A percentile compares a stretch with the other conserved stretches of the same genome.
Conservation (phyloP, 2,329 filamentous ascomycete species). For the Pestalotiopsis sp. region DNA sequence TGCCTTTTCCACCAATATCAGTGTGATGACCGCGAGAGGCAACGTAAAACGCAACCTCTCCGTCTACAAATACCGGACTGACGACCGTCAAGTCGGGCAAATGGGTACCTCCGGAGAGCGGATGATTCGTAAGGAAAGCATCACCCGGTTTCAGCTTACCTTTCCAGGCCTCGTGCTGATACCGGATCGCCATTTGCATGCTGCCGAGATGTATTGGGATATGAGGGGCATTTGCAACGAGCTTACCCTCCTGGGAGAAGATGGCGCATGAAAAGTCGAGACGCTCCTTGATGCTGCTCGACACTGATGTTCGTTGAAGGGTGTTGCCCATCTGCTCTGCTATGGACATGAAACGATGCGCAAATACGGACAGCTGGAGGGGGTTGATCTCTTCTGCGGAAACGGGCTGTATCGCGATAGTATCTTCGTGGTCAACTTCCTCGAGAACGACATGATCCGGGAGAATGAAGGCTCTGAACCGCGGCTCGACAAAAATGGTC, state of each 20-base stretch:
- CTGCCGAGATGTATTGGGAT: slow-evolving; percentile 73
- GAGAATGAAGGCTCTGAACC: slow-evolving; percentile 29
- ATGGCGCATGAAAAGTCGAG: slow-evolving; percentile 80
- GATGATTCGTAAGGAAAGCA: slow-evolving; percentile 70
- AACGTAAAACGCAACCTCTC: slow-evolving; percentile 18
- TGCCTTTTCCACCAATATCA: slow-evolving; percentile 45
- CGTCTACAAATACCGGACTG: slow-evolving; percentile 19
- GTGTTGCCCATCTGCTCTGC: slow-evolving; percentile 81
- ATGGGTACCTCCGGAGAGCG: slow-evolving; percentile 21
- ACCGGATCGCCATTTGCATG: slow-evolving; percentile 73
- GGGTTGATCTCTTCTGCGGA: slow-evolving; percentile 52
- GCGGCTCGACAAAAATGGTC: slow-evolving; percentile 67
- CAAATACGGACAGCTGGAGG: slow-evolving; percentile 75
- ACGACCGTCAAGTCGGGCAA: slow-evolving; percentile 21
- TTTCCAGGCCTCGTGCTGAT: slow-evolving; percentile 67
- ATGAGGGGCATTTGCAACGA: slow-evolving; percentile 75
- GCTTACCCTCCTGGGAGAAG: slow-evolving; percentile 70
- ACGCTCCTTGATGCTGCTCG: slow-evolving; percentile 77
- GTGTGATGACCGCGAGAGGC: slow-evolving; percentile 19
- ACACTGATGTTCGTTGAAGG: slow-evolving; percentile 74
- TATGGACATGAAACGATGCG: slow-evolving; percentile 80
- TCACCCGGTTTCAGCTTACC: slow-evolving; percentile 72
- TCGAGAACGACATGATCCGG: slow-evolving; percentile 38
- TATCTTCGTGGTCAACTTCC: slow-evolving; percentile 12
- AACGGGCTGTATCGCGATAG: slow-evolving; percentile 42